These are phyloP conservation scores for Coix lacrymajobi DNA, from an alignment of 176 grass and related monocot species.

Conservation along the genomic window DNA sequence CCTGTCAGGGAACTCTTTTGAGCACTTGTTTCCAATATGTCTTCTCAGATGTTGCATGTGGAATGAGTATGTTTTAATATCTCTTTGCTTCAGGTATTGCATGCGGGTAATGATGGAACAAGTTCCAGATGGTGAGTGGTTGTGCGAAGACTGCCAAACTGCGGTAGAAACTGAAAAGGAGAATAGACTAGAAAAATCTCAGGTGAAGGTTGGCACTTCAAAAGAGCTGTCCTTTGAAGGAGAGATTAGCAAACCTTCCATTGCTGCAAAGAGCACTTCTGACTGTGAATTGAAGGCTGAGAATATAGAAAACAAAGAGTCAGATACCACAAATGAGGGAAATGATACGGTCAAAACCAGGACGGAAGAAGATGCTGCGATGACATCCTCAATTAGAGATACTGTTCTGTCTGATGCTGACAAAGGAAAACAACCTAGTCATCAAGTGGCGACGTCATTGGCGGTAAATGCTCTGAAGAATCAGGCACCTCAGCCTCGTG, in stretches of 20 bases:
- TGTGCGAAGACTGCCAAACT: conserved; percentile 91
- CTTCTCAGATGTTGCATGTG: conserved; percentile 5
- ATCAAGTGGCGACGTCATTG: conserved; percentile 20
- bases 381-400: conserved; percentile 15
- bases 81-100: conserved; percentile 74
- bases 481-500: conserved; percentile 32
- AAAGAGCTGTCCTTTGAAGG: conserved; percentile 28
- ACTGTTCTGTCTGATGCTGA: conserved; percentile 28
- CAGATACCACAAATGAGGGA: conserved; percentile 23
- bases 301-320: conserved; percentile 35
- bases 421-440: conserved; percentile 47
- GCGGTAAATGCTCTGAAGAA: conserved; percentile 33
- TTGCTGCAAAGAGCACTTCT: conserved; percentile 9
- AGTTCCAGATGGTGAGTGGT: conserved; percentile 79
- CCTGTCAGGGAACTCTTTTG: not conserved
- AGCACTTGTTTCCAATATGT: not conserved
- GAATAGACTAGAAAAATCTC: conserved; percentile 38
- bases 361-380: conserved; percentile 29
- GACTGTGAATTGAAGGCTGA: conserved; percentile 40
- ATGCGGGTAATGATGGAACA: conserved; percentile 73
- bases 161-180: conserved; percentile 50
- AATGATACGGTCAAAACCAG: conserved; percentile 21
- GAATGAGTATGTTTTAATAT: not conserved
- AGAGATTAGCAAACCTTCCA: conserved; percentile 16
- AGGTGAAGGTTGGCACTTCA: conserved; percentile 30